phyloP scores from a whole-genome alignment of 2,329 filamentous ascomycete species.

The Peltaster fructicola region DNA sequence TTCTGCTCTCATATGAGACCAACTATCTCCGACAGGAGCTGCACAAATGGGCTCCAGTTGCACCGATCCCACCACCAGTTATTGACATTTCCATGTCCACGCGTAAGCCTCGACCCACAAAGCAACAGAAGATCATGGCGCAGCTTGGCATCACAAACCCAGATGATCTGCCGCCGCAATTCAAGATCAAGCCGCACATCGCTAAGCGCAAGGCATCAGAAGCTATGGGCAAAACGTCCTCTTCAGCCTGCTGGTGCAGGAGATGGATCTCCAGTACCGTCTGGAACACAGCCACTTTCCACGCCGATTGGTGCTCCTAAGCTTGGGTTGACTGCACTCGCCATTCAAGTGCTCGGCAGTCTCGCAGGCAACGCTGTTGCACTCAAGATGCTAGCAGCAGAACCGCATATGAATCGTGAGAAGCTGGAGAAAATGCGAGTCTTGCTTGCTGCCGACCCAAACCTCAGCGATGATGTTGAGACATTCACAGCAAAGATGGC shows the following conservation, averaged over 20 bases:
- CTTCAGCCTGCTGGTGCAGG: constrained; percentile 15
- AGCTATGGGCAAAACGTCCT: constrained; percentile 8
- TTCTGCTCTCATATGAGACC: constrained; percentile 80
- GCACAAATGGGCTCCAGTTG: constrained; percentile 86
- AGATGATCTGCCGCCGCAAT: constrained; percentile 70
- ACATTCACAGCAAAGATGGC: constrained; percentile 5
- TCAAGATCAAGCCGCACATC: constrained; percentile 60
- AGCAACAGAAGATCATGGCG: constrained; percentile 85
- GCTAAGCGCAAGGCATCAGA: constrained; percentile 45
- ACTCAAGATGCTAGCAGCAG: constrained; percentile 8
- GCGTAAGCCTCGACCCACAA: constrained; percentile 86
- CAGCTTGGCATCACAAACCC: constrained; percentile 79
- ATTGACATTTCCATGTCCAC: constrained; percentile 80
- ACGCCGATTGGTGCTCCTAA: constrained; percentile 4
- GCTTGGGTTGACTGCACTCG: constrained; percentile 9
- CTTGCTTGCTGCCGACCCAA: constrained; percentile 8
- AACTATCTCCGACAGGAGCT: constrained; percentile 94
- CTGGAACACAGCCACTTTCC: constrained; percentile 5
- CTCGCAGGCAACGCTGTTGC: constrained; percentile 11
- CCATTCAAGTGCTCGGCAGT: constrained; percentile 10
- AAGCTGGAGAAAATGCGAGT: constrained; percentile 12
- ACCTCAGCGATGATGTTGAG: constrained; percentile 7
- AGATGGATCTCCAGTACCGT: constrained; percentile 12
- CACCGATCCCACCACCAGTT: constrained; percentile 67
- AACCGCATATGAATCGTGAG: constrained; percentile 13